Base-by-base conservation (phyloP, 2,329 filamentous ascomycete genomes). In the Pseudodiploospora longispora region DNA sequence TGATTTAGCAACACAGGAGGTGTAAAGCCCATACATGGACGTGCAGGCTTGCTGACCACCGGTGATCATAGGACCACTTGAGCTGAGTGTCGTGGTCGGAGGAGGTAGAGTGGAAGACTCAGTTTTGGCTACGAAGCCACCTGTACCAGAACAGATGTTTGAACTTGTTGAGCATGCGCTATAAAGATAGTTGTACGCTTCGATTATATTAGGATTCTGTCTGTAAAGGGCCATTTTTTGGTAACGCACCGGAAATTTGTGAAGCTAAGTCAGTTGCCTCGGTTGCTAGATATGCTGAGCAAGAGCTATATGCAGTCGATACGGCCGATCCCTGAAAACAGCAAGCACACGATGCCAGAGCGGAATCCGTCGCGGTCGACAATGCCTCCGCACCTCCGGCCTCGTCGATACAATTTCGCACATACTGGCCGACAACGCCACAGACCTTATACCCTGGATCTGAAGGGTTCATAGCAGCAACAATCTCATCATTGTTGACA, bases 291-390 rank as follows among this genome's bases (percentile, higher is more conserved):
- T 61, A 62, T 33, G 39, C 44, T 27, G 60, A 56, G 50, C 60
- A 63, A 40, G 41, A 51, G 4, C 55, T 58, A 49, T 57, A 63
- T 27, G 52, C 43, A 7, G 48, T 44, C 41, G 58, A 53, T n/a
- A 60, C 43, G 40, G 50, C 42, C 1, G 42, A 49, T 5, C 43
- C 27, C 10, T 48, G 47, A 34, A 47, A 38, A 35, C 60, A 63
- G 46, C 60, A 63, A 6, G 54, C 60, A 47, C 60, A 63, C 10
- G 42, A 43, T 12, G 58, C 12, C 8, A 63, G 41, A 4, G 40
- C 53, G 4, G 44, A 12, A 6, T 53, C 44, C 38, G 53, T 51
- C 12, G 57, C 58, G 10, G 53, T 57, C 12, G 41, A 34, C 28
- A 58, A 40, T 32, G 46, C 58, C 6, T 50, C 40, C 5, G 41